Evolutionary conservation across 768 basidiomycete genomes (phyloP), one percentile per base, ranked within the genome.

Genomic region (Phylloporus sp.): DNA sequence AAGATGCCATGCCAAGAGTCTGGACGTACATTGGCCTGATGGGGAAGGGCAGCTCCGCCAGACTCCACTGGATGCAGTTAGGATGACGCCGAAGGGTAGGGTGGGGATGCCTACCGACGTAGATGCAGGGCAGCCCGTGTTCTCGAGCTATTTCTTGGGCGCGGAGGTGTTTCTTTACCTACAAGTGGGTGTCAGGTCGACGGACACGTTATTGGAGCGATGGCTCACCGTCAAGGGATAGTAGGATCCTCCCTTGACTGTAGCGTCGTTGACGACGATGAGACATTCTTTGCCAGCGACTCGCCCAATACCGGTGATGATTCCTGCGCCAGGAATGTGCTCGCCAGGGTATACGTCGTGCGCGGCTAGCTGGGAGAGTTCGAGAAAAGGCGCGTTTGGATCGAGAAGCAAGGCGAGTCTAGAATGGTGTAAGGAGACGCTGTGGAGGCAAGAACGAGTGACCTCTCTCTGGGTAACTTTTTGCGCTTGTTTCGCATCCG

Each of bases 61-160:
- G 90, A 92, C 68, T 96, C 94, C 50, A 96, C 93, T 91, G 58
- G 35, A 40, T 29, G 39, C 21, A 41, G 40, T 42, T 32, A 50
- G 55, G 48, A 18, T 26, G 37, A 35, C 21, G 40, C 23, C 29
- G 26, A 31, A 32, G 14, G 29, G 21, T 20, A n/a, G 14, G 28
- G 44, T 13, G 21, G 21, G 7, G 13, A 43, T 35, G 61, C 84
- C 20, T 61, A 92, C 91, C 92, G 48, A 95, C 75, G 67, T 97
- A 97, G 33, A 97, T 79, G 63, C 92, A 95, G 9, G 93, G 92
- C 26, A 96, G 68, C 5, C 82, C 77, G 61, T 95, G 87, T 69
- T 95, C 91, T 49, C 82, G 72, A n/a, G 93, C 93, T 51, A 97
- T 84, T 63, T 96, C 90, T 62, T 97, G 93, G 0, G 93, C 94